These are phyloP conservation scores for Neopestalotiopsis sp. DNA, from an alignment of 2,329 filamentous ascomycete genomes.

Conservation along the genomic window DNA sequence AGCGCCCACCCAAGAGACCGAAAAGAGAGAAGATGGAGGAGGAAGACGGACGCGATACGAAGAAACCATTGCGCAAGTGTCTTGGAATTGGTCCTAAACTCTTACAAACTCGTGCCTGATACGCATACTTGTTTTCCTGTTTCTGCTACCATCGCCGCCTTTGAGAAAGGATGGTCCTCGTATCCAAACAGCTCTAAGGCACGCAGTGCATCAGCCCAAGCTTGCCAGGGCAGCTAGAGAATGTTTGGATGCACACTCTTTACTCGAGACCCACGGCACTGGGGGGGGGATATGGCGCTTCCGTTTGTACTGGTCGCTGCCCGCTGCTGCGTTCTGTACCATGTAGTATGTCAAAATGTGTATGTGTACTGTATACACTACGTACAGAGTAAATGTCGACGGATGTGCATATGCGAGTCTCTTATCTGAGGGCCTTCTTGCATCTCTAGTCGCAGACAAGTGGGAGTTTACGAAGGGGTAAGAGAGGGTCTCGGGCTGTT, in stretches of 20 bases:
- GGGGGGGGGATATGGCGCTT: not conserved
- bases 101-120: constrained; percentile 1
- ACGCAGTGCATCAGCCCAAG: constrained; percentile 12
- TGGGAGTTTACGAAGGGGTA: constrained; percentile 12
- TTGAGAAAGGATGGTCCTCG: constrained; percentile 10
- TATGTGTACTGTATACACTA: not conserved
- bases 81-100: not conserved
- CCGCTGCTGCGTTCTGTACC: not conserved
- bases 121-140: not conserved
- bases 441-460: not conserved
- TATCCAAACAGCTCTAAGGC: constrained; percentile 17
- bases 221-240: not conserved
- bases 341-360: not conserved
- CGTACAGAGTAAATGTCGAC: not conserved
- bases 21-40: too few relatives aligned
- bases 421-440: constrained; percentile 8
- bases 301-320: too few relatives aligned
- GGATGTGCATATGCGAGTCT: constrained; percentile 12
- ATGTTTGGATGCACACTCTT: constrained; percentile 5
- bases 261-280: constrained; percentile 1
- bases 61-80: not conserved
- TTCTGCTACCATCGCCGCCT: constrained; percentile 2
- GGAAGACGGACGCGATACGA: not conserved
- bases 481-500: not conserved
- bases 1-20: not conserved